Conservation (phyloP, 2,329 filamentous ascomycete genomes). For the Penicillium sp. region DNA sequence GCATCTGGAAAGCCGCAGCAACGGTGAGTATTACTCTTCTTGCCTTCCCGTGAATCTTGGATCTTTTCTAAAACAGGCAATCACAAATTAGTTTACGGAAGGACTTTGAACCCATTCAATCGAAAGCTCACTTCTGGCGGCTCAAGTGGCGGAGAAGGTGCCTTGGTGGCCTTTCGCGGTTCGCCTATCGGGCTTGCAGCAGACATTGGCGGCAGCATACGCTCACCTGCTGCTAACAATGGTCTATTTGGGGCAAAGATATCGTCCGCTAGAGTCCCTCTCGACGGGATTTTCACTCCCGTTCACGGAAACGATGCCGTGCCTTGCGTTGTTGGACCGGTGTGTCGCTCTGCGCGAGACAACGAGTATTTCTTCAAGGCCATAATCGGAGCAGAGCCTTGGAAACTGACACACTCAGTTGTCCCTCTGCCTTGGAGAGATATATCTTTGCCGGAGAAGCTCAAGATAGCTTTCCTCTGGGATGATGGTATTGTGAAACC, state of each 20-base stretch:
- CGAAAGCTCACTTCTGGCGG: constrained; percentile 25
- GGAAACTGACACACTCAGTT: constrained; percentile 33
- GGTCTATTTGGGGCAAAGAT: constrained; percentile 47
- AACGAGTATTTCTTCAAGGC: constrained; percentile 30
- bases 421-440: constrained; percentile 32
- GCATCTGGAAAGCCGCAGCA: neutral
- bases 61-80: constrained; percentile 28
- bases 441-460: constrained; percentile 25
- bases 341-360: constrained; percentile 19
- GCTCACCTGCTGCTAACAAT: constrained; percentile 44
- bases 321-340: constrained; percentile 29
- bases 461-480: constrained; percentile 59
- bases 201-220: constrained; percentile 45
- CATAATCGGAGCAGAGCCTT: constrained; percentile 23
- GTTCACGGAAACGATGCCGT: constrained; percentile 42
- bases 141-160: constrained; percentile 31
- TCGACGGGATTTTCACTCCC: constrained; percentile 24
- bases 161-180: constrained; percentile 31
- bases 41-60: neutral
- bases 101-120: constrained; percentile 24
- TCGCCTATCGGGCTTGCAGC: constrained; percentile 28
- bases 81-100: constrained; percentile 20
- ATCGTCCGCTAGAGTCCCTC: constrained; percentile 41
- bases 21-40: neutral
- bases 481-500: constrained; percentile 60